Conservation (phyloP, 1,284 basidiomycete species). For the Cutaneotrichosporon cutaneum region DNA sequence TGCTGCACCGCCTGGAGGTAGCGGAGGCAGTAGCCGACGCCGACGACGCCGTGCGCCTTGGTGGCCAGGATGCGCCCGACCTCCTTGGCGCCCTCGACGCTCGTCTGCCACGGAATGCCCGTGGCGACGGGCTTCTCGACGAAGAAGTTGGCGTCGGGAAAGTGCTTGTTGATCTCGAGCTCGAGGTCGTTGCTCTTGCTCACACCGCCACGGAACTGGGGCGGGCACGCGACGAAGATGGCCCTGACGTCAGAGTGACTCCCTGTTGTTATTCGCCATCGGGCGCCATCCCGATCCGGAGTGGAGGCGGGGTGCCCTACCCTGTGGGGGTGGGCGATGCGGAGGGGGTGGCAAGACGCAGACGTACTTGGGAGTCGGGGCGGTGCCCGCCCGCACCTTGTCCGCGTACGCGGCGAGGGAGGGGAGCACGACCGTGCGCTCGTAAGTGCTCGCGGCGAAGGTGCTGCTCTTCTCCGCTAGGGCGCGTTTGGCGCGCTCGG, state of each 20-base stretch:
- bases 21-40: conserved; percentile 53
- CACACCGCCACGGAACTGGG: conserved; percentile 80
- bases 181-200: conserved; percentile 78
- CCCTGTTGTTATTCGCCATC: too few relatives aligned
- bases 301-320: too few relatives aligned
- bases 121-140: conserved; percentile 73
- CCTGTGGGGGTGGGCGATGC: neutral
- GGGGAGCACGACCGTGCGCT: conserved; percentile 78
- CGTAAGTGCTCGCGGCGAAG: conserved; percentile 84
- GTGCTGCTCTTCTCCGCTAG: conserved; percentile 81
- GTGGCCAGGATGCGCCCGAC: conserved; percentile 67
- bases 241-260: conserved; percentile 55
- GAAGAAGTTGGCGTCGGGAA: conserved; percentile 83
- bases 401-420: conserved; percentile 65
- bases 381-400: conserved; percentile 57
- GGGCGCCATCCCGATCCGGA: neutral
- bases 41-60: conserved; percentile 59
- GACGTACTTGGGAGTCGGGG: conserved; percentile 55
- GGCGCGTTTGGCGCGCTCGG: conserved; percentile 72
- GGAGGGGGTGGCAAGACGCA: neutral
- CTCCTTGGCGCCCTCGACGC: conserved; percentile 56
- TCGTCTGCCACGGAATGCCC: conserved; percentile 51
- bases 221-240: conserved; percentile 85
- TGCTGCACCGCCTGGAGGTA: conserved; percentile 56
- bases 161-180: conserved; percentile 77